phyloP scores from a whole-genome alignment of 1,284 basidiomycete genomes.

The Rhodofomes roseus region DNA sequence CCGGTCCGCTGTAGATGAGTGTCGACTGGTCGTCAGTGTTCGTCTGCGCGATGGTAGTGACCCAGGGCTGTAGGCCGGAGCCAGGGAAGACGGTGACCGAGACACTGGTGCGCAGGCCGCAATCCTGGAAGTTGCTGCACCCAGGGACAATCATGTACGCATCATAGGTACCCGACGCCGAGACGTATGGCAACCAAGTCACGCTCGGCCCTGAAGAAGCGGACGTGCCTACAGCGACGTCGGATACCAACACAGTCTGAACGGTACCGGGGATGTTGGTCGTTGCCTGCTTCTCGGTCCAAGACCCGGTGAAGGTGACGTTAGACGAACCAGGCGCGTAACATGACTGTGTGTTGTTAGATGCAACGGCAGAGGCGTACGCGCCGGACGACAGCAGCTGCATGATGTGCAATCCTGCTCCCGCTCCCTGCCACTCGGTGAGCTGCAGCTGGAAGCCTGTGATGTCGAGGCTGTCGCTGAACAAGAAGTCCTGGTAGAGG shows the following conservation, averaged over 20 bases:
- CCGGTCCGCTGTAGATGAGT: slow-evolving; percentile 78
- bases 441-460: slow-evolving; percentile 86
- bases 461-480: slow-evolving; percentile 56
- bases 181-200: slow-evolving; percentile 90
- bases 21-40: slow-evolving; percentile 61
- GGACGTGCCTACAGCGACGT: slow-evolving; percentile 63
- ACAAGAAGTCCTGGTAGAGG: slow-evolving; percentile 88
- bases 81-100: slow-evolving; percentile 83
- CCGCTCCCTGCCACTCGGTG: slow-evolving; percentile 70
- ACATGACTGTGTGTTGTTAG: slow-evolving; percentile 68
- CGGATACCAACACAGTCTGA: slow-evolving; percentile 71
- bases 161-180: slow-evolving; percentile 83
- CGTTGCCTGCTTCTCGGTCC: slow-evolving; percentile 58
- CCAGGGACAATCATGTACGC: slow-evolving; percentile 87
- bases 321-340: slow-evolving; percentile 71
- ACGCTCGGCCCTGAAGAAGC: slow-evolving; percentile 65
- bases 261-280: slow-evolving; percentile 80
- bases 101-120: slow-evolving; percentile 77
- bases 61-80: slow-evolving; percentile 57
- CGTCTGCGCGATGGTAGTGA: slow-evolving; percentile 71
- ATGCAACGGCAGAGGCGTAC: slow-evolving; percentile 68
- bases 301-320: slow-evolving; percentile 61
- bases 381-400: slow-evolving; percentile 91
- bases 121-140: slow-evolving; percentile 80
- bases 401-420: slow-evolving; percentile 83